Evolutionary conservation across 2,329 filamentous ascomycete species (phyloP).

Genomic region (Aspergillus hortae): DNA sequence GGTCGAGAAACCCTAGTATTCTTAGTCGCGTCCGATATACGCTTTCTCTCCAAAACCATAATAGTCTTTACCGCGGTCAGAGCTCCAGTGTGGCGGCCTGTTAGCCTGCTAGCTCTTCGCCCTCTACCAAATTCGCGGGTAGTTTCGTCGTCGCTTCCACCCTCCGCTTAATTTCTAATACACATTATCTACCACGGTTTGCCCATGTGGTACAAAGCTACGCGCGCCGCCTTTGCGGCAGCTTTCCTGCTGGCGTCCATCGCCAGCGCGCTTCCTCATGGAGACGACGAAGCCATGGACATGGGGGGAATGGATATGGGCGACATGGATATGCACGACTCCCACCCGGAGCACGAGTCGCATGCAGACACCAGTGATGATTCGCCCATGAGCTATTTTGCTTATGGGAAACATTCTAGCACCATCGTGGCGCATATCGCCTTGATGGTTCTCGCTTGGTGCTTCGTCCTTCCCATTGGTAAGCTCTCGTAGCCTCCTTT

Average conservation of each 20-base stretch:
- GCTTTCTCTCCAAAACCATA: too few species aligned
- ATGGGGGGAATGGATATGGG: slow-evolving; percentile 23
- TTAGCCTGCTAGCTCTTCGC: neutral
- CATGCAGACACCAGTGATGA: slow-evolving; percentile 18
- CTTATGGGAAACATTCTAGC: slow-evolving; percentile 36
- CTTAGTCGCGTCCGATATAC: neutral
- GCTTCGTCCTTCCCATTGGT: slow-evolving; percentile 70
- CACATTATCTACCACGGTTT: neutral
- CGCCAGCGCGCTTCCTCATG: slow-evolving; percentile 32
- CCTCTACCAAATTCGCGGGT: neutral
- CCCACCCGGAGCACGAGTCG: slow-evolving; percentile 12
- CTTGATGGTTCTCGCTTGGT: slow-evolving; percentile 69
- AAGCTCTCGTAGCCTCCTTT: slow-evolving; percentile 29
- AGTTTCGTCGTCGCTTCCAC: neutral
- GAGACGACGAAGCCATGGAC: slow-evolving; percentile 28
- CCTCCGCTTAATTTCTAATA: neutral
- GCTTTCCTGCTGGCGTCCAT: slow-evolving; percentile 27
- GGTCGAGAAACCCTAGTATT: neutral
- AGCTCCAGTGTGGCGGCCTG: neutral
- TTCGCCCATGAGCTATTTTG: slow-evolving; percentile 43
- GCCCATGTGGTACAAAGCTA: slow-evolving; percentile 23
- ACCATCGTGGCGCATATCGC: slow-evolving; percentile 66
- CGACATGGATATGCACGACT: slow-evolving; percentile 19
- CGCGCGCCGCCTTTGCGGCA: slow-evolving; percentile 26
- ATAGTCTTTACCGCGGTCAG: too few species aligned